These are phyloP conservation scores for Thermomucor indicae-seudaticae DNA, from an alignment of 371 early-diverging fungal species.

Conservation along the genomic window DNA sequence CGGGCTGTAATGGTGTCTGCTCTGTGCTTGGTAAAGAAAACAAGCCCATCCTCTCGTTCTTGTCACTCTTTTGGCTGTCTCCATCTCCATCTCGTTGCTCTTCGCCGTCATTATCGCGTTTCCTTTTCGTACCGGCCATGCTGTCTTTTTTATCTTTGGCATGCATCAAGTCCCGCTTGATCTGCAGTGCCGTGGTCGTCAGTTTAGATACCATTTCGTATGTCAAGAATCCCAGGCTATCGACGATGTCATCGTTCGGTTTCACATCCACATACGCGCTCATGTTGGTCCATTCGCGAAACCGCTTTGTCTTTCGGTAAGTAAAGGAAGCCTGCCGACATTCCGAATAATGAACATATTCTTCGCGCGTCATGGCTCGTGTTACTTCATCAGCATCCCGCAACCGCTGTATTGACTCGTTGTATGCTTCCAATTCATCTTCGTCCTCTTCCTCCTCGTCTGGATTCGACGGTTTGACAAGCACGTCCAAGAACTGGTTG, in stretches of 20 bases:
- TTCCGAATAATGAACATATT: slow-evolving; percentile 98
- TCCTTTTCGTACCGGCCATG: slow-evolving; percentile 22
- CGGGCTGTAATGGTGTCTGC: slow-evolving; percentile 76
- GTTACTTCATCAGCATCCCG: slow-evolving; percentile 90
- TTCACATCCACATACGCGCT: slow-evolving; percentile 80
- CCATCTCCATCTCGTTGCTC: slow-evolving; percentile 8
- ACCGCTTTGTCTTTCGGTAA: slow-evolving; percentile 90
- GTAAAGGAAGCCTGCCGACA: slow-evolving; percentile 98
- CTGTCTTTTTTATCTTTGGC: slow-evolving; percentile 26
- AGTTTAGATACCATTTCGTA: slow-evolving; percentile 95
- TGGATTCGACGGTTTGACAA: slow-evolving; percentile 44
- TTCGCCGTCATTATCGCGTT: slow-evolving; percentile 43
- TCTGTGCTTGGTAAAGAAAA: slow-evolving; percentile 77
- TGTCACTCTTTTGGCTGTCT: slow-evolving; percentile 3
- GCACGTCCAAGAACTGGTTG: slow-evolving; percentile 71
- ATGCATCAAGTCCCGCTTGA: slow-evolving; percentile 56
- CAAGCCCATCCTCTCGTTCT: slow-evolving; percentile 40
- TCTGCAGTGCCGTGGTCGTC: slow-evolving; percentile 81
- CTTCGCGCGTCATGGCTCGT: slow-evolving; percentile 93
- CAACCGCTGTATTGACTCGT: slow-evolving; percentile 78
- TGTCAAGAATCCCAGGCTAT: slow-evolving; percentile 94
- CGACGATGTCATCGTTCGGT: slow-evolving; percentile 93
- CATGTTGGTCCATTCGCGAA: slow-evolving; percentile 96
- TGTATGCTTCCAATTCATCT: slow-evolving; percentile 82
- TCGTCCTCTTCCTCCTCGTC: slow-evolving; percentile 82